Evolutionary conservation across 1,284 basidiomycete genomes (phyloP).

Genomic region (Cutaneotrichosporon daszewskae): DNA sequence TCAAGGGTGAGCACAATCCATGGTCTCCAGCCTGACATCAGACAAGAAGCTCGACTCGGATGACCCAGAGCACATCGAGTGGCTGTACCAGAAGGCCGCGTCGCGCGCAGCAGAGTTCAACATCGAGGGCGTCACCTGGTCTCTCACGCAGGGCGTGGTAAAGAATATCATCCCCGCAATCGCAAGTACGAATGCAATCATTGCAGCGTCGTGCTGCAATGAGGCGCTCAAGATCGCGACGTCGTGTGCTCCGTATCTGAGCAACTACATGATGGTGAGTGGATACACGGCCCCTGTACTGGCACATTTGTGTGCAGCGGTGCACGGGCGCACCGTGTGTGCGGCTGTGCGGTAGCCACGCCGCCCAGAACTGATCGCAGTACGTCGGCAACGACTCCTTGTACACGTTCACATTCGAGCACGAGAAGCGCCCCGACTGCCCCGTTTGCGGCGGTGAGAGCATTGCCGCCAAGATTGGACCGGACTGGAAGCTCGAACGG

Average conservation of each 20-base stretch:
- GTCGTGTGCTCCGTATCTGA: constrained; percentile 82
- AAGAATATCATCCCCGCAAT: constrained; percentile 99
- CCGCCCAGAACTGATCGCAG: constrained; percentile 32
- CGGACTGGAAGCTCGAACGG: constrained; percentile 70
- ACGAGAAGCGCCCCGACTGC: constrained; percentile 86
- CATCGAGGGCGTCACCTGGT: constrained; percentile 97
- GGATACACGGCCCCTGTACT: too few relatives aligned
- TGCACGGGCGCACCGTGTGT: too few relatives aligned
- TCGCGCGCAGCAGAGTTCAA: constrained; percentile 84
- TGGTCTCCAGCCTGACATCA: constrained; percentile 47
- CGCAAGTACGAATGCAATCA: constrained; percentile 92
- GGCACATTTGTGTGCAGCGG: too few relatives aligned
- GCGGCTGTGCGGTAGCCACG: too few relatives aligned
- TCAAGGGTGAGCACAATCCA: too few relatives aligned
- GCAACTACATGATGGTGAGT: constrained; percentile 95
- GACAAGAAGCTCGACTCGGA: constrained; percentile 95
- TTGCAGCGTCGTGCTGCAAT: constrained; percentile 95
- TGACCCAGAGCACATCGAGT: constrained; percentile 92
- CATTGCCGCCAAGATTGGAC: constrained; percentile 61
- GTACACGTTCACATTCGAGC: constrained; percentile 96
- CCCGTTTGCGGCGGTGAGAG: constrained; percentile 94
- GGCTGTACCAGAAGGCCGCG: constrained; percentile 78
- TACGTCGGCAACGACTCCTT: constrained; percentile 87
- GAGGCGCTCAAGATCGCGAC: constrained; percentile 99
- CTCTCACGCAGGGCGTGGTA: constrained; percentile 94